phyloP scores from a whole-genome alignment of 2,329 filamentous ascomycete species.

The Colletotrichum orchidophilum region DNA sequence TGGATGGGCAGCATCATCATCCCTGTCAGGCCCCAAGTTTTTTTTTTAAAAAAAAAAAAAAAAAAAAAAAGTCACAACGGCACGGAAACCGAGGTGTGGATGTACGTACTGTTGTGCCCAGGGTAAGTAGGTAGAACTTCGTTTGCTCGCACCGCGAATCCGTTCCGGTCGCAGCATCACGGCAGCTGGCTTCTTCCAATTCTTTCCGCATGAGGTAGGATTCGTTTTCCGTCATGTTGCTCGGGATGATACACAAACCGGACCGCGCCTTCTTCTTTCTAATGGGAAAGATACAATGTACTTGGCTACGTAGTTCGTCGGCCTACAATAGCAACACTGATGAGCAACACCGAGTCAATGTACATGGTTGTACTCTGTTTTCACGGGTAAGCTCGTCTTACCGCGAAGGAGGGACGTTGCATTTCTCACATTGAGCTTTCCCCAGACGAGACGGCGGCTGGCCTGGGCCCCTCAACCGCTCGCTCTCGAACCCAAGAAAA shows the following conservation, averaged over 20 bases:
- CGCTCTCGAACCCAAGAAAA: background rate
- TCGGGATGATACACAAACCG: background rate
- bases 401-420: background rate
- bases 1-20: background rate
- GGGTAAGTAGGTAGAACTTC: no score
- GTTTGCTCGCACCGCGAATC: background rate
- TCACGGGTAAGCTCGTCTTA: background rate
- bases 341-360: background rate
- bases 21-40: constrained; percentile 6
- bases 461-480: background rate
- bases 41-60: no score
- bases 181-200: background rate
- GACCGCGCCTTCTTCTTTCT: background rate
- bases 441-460: constrained; percentile 19
- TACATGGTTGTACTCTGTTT: background rate
- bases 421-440: background rate
- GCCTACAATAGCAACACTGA: background rate
- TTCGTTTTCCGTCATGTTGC: background rate
- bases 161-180: background rate
- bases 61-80: constrained; percentile 12
- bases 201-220: constrained; percentile 13
- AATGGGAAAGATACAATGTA: background rate
- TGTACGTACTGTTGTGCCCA: background rate
- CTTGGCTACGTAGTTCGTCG: background rate
- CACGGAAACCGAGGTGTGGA: background rate